Conservation (phyloP, 192 early-diverging fungal genomes). For the Coemansia sp. region DNA sequence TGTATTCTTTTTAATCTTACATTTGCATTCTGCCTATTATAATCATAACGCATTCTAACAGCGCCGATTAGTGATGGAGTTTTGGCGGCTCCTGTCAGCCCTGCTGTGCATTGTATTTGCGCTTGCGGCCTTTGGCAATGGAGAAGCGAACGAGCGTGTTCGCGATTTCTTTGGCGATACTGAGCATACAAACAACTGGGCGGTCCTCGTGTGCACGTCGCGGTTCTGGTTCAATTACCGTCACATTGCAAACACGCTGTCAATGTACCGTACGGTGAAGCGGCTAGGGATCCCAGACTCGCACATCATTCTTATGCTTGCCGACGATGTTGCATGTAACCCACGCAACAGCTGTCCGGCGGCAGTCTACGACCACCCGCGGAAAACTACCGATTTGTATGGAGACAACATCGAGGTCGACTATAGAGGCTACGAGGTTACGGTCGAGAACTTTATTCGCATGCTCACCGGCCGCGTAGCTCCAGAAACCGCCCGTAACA, state of each 20-base stretch:
- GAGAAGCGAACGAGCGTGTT: constrained; percentile 18
- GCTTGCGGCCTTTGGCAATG: neutral
- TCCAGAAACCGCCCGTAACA: constrained; percentile 86
- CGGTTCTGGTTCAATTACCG: constrained; percentile 99
- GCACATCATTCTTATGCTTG: constrained; percentile 99
- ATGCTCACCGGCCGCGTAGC: constrained; percentile 85
- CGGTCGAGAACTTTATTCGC: constrained; percentile 97
- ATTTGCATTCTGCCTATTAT: neutral
- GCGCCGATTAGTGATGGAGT: neutral
- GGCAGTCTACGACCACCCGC: constrained; percentile 91
- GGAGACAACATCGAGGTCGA: constrained; percentile 98
- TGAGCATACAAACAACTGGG: constrained; percentile 97
- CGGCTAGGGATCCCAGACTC: constrained; percentile 97
- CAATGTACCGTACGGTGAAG: constrained; percentile 98
- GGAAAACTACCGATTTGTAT: constrained; percentile 81
- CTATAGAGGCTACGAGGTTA: constrained; percentile 99
- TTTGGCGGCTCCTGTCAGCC: neutral
- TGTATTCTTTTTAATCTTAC: neutral
- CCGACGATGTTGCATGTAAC: constrained; percentile 99
- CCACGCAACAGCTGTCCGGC: constrained; percentile 89
- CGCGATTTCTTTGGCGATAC: constrained; percentile 63
- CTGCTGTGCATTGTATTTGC: neutral
- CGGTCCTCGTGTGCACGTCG: constrained; percentile 95
- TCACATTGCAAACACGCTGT: constrained; percentile 97
- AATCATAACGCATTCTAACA: neutral